A percentile compares a stretch with the other conserved stretches of the same genome.
These are phyloP conservation scores for Polychytrium aggregatum DNA, from an alignment of 192 early-diverging fungal species.

Conservation along the genomic window DNA sequence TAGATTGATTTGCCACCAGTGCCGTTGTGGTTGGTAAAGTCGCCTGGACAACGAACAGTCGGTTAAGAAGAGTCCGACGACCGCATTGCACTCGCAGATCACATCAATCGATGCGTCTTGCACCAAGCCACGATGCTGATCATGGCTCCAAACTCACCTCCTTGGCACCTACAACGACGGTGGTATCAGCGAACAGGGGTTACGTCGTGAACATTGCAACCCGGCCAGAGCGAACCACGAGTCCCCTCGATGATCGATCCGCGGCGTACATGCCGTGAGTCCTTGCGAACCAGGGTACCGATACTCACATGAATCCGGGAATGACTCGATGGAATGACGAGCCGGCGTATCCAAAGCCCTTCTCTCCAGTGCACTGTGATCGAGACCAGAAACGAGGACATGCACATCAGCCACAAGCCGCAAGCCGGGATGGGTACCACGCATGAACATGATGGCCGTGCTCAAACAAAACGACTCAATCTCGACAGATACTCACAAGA, in stretches of 20 bases:
- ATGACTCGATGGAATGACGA: conserved; percentile 80
- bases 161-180: too few relatives aligned
- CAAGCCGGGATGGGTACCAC: too few relatives aligned
- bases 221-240: background rate
- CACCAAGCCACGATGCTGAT: conserved; percentile 46
- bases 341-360: conserved; percentile 69
- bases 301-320: conserved; percentile 32
- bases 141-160: too few relatives aligned
- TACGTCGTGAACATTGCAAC: too few relatives aligned
- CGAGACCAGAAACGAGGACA: too few relatives aligned
- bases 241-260: background rate
- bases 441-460: too few relatives aligned
- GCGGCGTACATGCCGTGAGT: background rate
- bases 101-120: too few relatives aligned
- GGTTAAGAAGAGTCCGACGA: too few relatives aligned
- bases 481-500: conserved; percentile 32
- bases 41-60: conserved; percentile 73
- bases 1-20: conserved; percentile 77
- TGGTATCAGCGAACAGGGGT: too few relatives aligned
- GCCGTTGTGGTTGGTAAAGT: conserved; percentile 76
- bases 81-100: too few relatives aligned
- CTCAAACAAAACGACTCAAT: too few relatives aligned
- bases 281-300: background rate
- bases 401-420: too few relatives aligned
- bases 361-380: conserved; percentile 89